Base-by-base conservation (phyloP, 75 land plant species). In the Pinus tabuliformis region DNA sequence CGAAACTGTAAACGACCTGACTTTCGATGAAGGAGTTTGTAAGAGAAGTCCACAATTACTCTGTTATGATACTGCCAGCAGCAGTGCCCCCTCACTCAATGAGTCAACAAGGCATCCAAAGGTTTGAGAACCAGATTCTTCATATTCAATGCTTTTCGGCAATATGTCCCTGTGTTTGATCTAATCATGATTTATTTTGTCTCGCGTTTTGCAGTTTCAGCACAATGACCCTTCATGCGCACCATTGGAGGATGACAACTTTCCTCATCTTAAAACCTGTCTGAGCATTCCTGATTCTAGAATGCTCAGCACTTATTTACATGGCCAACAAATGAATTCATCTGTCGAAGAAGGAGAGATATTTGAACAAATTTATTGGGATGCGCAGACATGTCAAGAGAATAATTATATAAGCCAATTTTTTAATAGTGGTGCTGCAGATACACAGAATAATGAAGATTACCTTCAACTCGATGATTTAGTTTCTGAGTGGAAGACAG, bases 391-490 rank as follows among this genome's bases (percentile, higher is more conserved):
- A 20, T 68, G 54, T 9, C 11, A 68, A 24, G 22, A 42, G 54
- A 42, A n/a, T 68, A 39, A 42, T 42, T 68, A 20, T 39, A 3
- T 37, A 37, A 68, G 20, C 52, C 70, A 65, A 33, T 36, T 65
- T 18, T 36, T 65, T 15, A 65, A 33, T 3, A 1, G 28, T 13
- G 42, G 36, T 3, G 30, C 5, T 33, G 42, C 36, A 36, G 17
- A 17, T 65, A 28, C 17, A 4, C 18, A 5, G 6, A 49, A 49
- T 9, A 65, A 65, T 17, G n/a, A 17, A 16, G 70, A 65, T 37
- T 65, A 33, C 16, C 70, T 65, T 36, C 54, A 68, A n/a, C 52
- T 68, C 21, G 54, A 68, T 39, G 45, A 42, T 68, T 20, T 68
- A 1, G 20, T 17, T 12, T 68, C 22, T 39, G 13, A 13, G n/a